Percentiles rank a stretch among this genome's conserved stretches.
These are phyloP conservation scores for Linum lewisii DNA, from an alignment of 345 rosid genomes.

Conservation along the genomic window DNA sequence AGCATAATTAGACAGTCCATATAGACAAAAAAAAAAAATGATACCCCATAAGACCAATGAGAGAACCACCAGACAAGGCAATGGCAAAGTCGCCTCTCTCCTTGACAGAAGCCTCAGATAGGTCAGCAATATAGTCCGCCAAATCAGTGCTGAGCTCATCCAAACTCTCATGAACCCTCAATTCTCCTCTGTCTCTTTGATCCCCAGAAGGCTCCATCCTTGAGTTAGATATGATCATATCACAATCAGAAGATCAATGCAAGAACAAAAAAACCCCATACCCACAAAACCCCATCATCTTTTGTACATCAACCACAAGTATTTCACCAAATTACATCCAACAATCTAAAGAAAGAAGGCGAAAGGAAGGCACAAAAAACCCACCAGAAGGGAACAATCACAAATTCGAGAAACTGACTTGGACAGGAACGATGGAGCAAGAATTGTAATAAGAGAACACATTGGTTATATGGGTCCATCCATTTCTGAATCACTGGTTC, in stretches of 20 bases:
- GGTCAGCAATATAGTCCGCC: slow-evolving; percentile 74
- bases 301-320: not conserved
- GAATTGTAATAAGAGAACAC: not conserved
- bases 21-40: slow-evolving; percentile 11
- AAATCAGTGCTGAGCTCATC: slow-evolving; percentile 69
- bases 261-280: not conserved
- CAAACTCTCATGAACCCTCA: slow-evolving; percentile 62
- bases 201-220: slow-evolving; percentile 63
- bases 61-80: slow-evolving; percentile 85
- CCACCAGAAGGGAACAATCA: slow-evolving; percentile 3
- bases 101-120: slow-evolving; percentile 76
- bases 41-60: slow-evolving; percentile 70
- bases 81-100: slow-evolving; percentile 74
- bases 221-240: slow-evolving; percentile 14
- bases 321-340: not conserved
- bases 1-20: slow-evolving; percentile 12
- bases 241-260: slow-evolving; percentile 10
- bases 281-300: slow-evolving; percentile 13
- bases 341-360: slow-evolving; percentile 10
- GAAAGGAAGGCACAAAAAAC: slow-evolving; percentile 14
- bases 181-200: slow-evolving; percentile 49
- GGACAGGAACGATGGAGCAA: slow-evolving; percentile 11
- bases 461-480: slow-evolving; percentile 14
- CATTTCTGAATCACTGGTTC: slow-evolving; percentile 3
- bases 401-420: slow-evolving; percentile 15